Conservation (phyloP, 352 stramenopile species). For the Heterotrichella gracilis region DNA sequence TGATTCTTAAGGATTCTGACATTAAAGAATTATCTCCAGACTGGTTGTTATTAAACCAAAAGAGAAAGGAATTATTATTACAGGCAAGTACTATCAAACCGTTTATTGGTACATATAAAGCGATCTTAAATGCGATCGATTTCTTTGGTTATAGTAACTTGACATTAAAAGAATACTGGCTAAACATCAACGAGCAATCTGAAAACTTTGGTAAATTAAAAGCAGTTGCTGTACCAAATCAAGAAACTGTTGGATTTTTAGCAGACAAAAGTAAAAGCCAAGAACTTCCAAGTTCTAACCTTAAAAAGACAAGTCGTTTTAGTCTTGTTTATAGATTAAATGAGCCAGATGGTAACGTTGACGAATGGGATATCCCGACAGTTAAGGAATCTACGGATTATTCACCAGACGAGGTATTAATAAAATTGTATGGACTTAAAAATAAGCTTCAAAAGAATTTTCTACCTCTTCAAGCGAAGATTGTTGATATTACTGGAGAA, state of each 20-base stretch:
- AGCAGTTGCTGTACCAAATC: neutral
- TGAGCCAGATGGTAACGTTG: neutral
- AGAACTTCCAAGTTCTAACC: neutral
- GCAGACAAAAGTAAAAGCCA: neutral
- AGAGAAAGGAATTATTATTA: conserved; percentile 9
- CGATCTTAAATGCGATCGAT: conserved; percentile 5
- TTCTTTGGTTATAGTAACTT: conserved; percentile 9
- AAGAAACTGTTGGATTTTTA: neutral
- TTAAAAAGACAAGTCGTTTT: conserved; percentile 2
- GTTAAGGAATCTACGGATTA: conserved; percentile 11
- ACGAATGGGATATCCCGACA: neutral
- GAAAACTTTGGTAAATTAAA: conserved; percentile 9
- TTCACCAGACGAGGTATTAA: neutral
- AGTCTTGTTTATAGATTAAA: conserved; percentile 10
- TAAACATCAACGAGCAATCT: neutral
- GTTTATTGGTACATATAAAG: conserved; percentile 12
- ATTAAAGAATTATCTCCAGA: conserved; percentile 12
- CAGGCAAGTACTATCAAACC: neutral
- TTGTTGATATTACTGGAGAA: conserved; percentile 12
- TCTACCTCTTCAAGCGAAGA: neutral
- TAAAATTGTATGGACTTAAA: neutral
- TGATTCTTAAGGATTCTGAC: conserved; percentile 10
- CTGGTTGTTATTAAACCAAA: neutral
- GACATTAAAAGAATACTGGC: neutral
- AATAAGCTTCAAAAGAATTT: conserved; percentile 5